phyloP scores from a whole-genome alignment of 2,329 filamentous ascomycete genomes.

The Neophaeococcomyces mojaviensis region DNA sequence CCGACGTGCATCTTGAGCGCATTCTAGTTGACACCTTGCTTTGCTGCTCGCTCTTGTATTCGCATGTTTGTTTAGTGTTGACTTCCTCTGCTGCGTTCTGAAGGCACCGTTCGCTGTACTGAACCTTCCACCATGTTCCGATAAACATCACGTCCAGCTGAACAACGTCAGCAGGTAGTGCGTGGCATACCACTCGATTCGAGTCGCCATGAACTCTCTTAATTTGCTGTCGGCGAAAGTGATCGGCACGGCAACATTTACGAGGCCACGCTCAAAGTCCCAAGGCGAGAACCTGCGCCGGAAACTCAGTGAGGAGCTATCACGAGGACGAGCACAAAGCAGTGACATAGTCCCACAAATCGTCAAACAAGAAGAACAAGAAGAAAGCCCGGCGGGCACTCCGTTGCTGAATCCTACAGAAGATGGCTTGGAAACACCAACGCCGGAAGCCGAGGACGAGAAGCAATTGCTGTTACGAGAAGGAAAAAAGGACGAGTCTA shows the following conservation, averaged over 20 bases:
- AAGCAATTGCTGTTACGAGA: constrained; percentile 58
- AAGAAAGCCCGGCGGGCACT: constrained; percentile 21
- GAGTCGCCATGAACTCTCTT: constrained; percentile 73
- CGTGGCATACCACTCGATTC: not conserved
- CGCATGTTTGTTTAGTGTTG: not conserved
- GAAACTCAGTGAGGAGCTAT: constrained; percentile 28
- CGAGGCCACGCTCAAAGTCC: constrained; percentile 48
- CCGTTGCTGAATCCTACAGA: constrained; percentile 17
- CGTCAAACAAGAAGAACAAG: constrained; percentile 26
- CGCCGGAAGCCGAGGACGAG: constrained; percentile 50
- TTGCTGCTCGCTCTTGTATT: not conserved
- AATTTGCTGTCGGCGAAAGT: constrained; percentile 87
- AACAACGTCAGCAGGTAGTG: not conserved
- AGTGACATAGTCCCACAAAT: constrained; percentile 31
- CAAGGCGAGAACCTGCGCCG: constrained; percentile 39
- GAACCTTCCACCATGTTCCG: constrained; percentile 3
- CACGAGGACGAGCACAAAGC: constrained; percentile 37
- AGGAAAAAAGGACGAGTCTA: constrained; percentile 29
- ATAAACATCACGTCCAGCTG: not conserved
- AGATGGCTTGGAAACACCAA: constrained; percentile 29
- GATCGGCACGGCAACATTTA: constrained; percentile 49
- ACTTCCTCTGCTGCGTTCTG: not conserved
- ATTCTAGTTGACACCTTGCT: not conserved
- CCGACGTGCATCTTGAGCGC: not conserved
- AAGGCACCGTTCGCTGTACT: not conserved